Percentiles rank a stretch among this genome's conserved stretches.
These are phyloP conservation scores for Eucalyptus regnans DNA, from an alignment of 345 rosid species.

Conservation along the genomic window DNA sequence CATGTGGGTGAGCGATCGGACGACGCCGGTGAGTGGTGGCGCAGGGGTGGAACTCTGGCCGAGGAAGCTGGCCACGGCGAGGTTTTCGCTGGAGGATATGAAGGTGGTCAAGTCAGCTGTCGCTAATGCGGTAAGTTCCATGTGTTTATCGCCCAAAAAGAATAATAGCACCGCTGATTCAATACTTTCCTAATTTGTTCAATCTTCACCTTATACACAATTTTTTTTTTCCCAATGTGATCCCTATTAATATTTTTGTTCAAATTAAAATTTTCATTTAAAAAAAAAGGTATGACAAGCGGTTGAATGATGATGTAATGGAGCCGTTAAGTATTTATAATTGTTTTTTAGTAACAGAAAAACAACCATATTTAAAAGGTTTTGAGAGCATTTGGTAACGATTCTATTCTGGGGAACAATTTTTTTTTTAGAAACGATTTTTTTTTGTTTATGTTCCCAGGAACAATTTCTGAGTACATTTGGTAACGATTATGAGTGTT, in stretches of 20 bases:
- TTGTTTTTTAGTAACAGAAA: neutral
- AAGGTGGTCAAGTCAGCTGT: constrained; percentile 34
- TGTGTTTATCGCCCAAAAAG: neutral
- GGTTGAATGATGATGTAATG: neutral
- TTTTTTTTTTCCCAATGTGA: too few species aligned
- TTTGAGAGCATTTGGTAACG: too few species aligned
- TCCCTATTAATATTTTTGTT: neutral
- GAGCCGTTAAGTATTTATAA: neutral
- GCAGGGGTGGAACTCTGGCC: constrained; percentile 64
- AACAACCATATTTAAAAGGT: too few species aligned
- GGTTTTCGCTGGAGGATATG: constrained; percentile 38
- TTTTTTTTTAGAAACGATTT: too few species aligned
- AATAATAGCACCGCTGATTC: too few species aligned
- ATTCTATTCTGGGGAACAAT: too few species aligned
- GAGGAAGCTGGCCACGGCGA: constrained; percentile 47
- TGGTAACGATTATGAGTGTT: too few species aligned
- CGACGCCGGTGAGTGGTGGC: constrained; percentile 40
- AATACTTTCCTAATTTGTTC: too few species aligned
- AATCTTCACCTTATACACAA: too few species aligned
- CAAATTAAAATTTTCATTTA: neutral
- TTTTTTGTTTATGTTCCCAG: too few species aligned
- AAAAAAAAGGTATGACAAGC: too few species aligned
- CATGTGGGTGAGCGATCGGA: constrained; percentile 21
- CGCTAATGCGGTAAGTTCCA: constrained; percentile 19
- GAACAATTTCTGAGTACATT: too few species aligned